phyloP scores from a whole-genome alignment of 768 basidiomycete species.

The Collybiopsis confluens region DNA sequence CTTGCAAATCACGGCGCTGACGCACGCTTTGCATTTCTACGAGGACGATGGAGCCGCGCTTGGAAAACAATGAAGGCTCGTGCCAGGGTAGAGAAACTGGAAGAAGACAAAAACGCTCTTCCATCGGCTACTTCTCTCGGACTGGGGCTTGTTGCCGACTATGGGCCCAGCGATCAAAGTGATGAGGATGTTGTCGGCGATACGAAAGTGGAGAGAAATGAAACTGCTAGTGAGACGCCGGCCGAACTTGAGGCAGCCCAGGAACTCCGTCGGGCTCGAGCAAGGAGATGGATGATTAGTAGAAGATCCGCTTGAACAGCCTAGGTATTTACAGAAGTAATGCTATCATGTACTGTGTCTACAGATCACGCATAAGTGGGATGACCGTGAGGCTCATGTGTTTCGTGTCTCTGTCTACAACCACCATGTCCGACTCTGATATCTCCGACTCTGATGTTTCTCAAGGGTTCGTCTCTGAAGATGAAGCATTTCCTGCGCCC shows the following conservation, averaged over 20 bases:
- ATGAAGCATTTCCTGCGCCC: not conserved
- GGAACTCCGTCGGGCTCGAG: constrained; percentile 1
- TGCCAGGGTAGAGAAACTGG: constrained; percentile 27
- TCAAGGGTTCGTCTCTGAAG: not conserved
- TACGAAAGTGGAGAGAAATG: not conserved
- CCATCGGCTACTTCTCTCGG: constrained; percentile 21
- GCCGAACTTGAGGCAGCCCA: not conserved
- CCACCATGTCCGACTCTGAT: not conserved
- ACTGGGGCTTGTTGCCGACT: constrained; percentile 54
- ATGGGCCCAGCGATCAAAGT: constrained; percentile 54
- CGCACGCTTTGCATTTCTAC: constrained; percentile 74
- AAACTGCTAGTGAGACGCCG: not conserved
- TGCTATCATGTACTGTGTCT: too few relatives aligned
- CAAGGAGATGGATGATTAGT: constrained; percentile 1
- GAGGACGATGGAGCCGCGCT: constrained; percentile 64
- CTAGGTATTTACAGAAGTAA: too few relatives aligned
- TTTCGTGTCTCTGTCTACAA: not conserved
- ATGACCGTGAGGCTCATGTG: too few relatives aligned
- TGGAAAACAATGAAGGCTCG: constrained; percentile 60
- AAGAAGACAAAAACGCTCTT: constrained; percentile 22
- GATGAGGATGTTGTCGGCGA: not conserved
- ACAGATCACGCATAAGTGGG: too few relatives aligned
- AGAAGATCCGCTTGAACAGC: not conserved
- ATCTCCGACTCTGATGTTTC: not conserved
- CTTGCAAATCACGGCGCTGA: constrained; percentile 82